Percentiles rank a stretch among this genome's conserved stretches.
Conservation (phyloP, 177 flowering plant genomes). For the Vitis hybrid region DNA sequence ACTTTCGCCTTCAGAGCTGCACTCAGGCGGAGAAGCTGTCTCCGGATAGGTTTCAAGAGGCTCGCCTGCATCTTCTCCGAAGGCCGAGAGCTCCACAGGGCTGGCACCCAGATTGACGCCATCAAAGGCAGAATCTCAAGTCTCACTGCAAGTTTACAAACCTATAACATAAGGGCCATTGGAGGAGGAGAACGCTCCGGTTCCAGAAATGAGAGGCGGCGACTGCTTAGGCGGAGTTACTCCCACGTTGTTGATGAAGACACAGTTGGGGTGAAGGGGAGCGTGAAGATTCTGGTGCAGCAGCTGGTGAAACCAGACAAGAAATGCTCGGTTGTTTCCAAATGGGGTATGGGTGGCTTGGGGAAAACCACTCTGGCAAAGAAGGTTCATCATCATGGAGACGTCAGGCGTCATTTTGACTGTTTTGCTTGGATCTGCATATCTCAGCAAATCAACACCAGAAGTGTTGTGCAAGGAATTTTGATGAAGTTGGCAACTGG, state of each 20-base stretch:
- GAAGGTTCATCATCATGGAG: conserved; percentile 10
- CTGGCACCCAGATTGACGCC: conserved; percentile 5
- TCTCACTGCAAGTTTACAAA: conserved; percentile 6
- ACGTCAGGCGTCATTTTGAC: conserved; percentile 18
- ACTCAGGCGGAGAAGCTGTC: not conserved
- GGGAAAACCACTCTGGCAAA: conserved; percentile 35
- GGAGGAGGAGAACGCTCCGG: not conserved
- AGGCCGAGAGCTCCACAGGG: too few relatives aligned
- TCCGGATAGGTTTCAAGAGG: too few relatives aligned
- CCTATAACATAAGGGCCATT: conserved; percentile 5
- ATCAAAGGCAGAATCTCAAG: conserved; percentile 6
- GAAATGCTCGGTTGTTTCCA: conserved; percentile 5
- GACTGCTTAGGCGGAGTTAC: conserved; percentile 1
- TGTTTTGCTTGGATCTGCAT: conserved; percentile 30
- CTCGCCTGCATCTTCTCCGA: too few relatives aligned
- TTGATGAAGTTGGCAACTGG: not conserved
- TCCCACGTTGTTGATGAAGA: conserved; percentile 17
- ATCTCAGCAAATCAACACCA: conserved; percentile 21
- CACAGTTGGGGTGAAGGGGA: conserved; percentile 17
- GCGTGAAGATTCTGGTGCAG: not conserved
- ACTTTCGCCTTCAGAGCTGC: conserved; percentile 10
- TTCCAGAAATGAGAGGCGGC: not conserved
- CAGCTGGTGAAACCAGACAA: not conserved
- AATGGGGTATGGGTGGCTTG: conserved; percentile 32
- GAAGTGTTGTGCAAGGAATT: conserved; percentile 19